Percentiles rank a stretch among this genome's conserved stretches.
These are phyloP conservation scores for Phytopythium boreale DNA, from an alignment of 352 stramenopile species.

Conservation along the genomic window DNA sequence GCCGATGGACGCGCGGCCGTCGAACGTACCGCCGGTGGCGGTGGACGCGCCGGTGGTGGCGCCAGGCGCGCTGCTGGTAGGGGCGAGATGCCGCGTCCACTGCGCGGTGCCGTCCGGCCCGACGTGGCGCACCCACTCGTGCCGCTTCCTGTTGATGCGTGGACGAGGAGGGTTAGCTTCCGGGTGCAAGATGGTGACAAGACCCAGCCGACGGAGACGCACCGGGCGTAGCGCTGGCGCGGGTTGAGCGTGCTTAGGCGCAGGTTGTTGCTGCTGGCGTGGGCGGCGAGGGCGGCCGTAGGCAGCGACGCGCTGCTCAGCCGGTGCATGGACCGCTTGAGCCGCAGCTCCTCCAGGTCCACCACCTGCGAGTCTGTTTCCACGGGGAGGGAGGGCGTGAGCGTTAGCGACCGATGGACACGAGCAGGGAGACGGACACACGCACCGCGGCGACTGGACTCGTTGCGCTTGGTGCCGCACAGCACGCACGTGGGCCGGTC, in stretches of 20 bases:
- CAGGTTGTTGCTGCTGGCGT: conserved; percentile 17
- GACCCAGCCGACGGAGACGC: no score
- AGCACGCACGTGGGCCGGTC: conserved; percentile 61
- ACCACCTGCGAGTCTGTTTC: conserved; percentile 7
- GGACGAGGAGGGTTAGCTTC: background rate
- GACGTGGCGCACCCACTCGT: conserved; percentile 76
- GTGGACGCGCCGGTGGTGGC: conserved; percentile 27
- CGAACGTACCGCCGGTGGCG: background rate
- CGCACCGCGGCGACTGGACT: background rate
- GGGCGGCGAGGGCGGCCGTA: conserved; percentile 11
- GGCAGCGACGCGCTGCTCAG: conserved; percentile 8
- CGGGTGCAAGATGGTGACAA: background rate
- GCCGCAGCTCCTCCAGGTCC: conserved; percentile 9
- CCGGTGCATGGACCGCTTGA: conserved; percentile 18
- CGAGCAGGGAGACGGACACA: no score
- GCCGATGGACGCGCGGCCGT: conserved; percentile 48
- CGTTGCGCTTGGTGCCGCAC: conserved; percentile 67
- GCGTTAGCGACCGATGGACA: background rate
- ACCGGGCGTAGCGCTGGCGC: conserved; percentile 67
- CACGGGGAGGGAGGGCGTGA: background rate
- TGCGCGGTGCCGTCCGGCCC: conserved; percentile 62
- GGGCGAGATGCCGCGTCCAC: conserved; percentile 64
- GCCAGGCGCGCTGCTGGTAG: conserved; percentile 23
- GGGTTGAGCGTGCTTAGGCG: conserved; percentile 63
- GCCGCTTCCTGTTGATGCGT: conserved; percentile 36